Conservation (phyloP, 176 grass and related monocot species). For the Thalia dealbata region DNA sequence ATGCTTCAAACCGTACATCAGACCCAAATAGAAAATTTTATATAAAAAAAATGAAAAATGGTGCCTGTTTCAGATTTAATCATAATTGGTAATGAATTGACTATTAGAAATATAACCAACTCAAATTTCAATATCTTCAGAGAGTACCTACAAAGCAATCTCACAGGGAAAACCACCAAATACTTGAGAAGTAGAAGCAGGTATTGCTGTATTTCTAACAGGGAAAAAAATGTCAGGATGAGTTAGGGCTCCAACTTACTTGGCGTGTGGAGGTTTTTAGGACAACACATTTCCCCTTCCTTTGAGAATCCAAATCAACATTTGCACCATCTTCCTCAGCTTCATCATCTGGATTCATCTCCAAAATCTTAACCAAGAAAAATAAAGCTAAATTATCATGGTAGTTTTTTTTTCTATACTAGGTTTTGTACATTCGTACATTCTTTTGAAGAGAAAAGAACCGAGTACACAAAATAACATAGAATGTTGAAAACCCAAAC, state of each 20-base stretch:
- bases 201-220: too few relatives aligned
- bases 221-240: not conserved
- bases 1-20: not conserved
- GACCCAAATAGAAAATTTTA: not conserved
- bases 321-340: conserved; percentile 86
- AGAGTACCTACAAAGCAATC: not conserved
- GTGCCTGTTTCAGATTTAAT: not conserved
- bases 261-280: conserved; percentile 74
- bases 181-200: not conserved
- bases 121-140: not conserved
- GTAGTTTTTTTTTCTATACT: not conserved
- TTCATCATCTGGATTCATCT: conserved; percentile 93
- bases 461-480: not conserved
- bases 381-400: not conserved
- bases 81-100: not conserved
- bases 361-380: conserved; percentile 49
- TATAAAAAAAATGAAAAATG: not conserved
- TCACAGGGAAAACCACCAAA: not conserved
- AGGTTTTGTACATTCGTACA: too few relatives aligned
- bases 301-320: conserved; percentile 77
- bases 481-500: not conserved
- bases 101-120: not conserved
- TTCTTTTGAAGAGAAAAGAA: not conserved
- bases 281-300: conserved; percentile 92
- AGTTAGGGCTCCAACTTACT: conserved; percentile 16